These are phyloP conservation scores for Fusarium sp. DNA, from an alignment of 2,329 filamentous ascomycete genomes.

Conservation along the genomic window DNA sequence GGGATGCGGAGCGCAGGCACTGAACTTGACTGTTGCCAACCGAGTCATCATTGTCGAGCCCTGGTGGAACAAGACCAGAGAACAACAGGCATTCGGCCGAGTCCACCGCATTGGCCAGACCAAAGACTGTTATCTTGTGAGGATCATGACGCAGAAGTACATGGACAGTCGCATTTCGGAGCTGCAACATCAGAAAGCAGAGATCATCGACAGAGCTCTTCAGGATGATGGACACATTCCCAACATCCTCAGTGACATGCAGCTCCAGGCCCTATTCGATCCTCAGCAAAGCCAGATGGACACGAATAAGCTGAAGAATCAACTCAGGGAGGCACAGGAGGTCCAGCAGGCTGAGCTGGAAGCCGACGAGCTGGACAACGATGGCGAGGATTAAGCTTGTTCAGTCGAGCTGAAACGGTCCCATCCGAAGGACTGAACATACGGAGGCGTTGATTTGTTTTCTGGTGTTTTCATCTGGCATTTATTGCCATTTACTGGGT, in stretches of 20 bases:
- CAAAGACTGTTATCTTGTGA: slow-evolving; percentile 67
- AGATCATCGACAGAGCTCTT: slow-evolving; percentile 53
- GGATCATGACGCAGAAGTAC: slow-evolving; percentile 64
- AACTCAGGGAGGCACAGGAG: too few species aligned
- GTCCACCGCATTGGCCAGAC: slow-evolving; percentile 73
- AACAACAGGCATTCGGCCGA: slow-evolving; percentile 71
- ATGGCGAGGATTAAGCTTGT: neutral
- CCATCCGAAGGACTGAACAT: too few species aligned
- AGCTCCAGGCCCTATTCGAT: slow-evolving; percentile 13
- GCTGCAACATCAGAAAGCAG: slow-evolving; percentile 67
- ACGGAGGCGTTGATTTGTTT: neutral
- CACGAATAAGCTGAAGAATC: neutral
- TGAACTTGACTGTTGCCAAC: slow-evolving; percentile 58
- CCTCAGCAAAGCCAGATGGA: accelerated
- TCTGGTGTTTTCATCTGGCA: too few species aligned
- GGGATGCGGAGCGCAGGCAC: slow-evolving; percentile 51
- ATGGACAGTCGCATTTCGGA: slow-evolving; percentile 67
- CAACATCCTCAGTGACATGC: accelerated
- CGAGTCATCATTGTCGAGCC: slow-evolving; percentile 65
- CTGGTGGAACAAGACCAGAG: slow-evolving; percentile 71
- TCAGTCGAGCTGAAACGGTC: too few species aligned
- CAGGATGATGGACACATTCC: slow-evolving; percentile 46
- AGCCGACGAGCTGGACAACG: neutral
- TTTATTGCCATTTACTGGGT: neutral
- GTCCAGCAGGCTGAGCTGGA: too few species aligned